A percentile compares a stretch with the other conserved stretches of the same genome.
Evolutionary conservation across 495 filamentous ascomycete genomes (phyloP).

Genomic region (Xanthoparmelia taractica): DNA sequence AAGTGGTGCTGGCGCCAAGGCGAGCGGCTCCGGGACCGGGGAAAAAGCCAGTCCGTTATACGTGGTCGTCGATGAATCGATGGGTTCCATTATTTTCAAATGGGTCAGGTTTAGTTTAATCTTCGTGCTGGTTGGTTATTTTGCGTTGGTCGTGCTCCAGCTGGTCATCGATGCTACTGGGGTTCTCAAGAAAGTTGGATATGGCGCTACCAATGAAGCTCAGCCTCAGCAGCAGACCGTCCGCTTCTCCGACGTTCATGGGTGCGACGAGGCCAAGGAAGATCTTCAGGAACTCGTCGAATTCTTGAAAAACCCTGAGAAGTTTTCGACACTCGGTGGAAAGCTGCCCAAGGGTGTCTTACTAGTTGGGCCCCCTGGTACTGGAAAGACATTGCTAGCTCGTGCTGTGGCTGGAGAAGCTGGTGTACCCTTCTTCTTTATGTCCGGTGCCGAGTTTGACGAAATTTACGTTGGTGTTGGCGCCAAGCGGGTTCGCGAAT

Average conservation of each 20-base stretch:
- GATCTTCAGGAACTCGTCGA: slow-evolving; percentile 95
- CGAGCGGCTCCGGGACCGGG: slow-evolving; percentile 48
- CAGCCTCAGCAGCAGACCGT: slow-evolving; percentile 84
- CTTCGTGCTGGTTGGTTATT: slow-evolving; percentile 67
- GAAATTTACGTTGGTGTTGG: slow-evolving; percentile 98
- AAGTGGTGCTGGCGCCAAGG: slow-evolving; percentile 46
- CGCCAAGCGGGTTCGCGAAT: slow-evolving; percentile 92
- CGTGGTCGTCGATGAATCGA: slow-evolving; percentile 91
- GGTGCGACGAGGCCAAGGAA: slow-evolving; percentile 96
- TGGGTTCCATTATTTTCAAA: slow-evolving; percentile 69
- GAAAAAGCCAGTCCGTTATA: slow-evolving; percentile 75
- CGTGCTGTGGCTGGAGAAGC: slow-evolving; percentile 95
- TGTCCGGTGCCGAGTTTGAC: slow-evolving; percentile 98
- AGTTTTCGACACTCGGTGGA: slow-evolving; percentile 84
- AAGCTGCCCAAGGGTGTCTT: slow-evolving; percentile 96
- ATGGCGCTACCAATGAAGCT: slow-evolving; percentile 65
- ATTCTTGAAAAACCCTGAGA: slow-evolving; percentile 85
- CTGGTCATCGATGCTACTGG: slow-evolving; percentile 72
- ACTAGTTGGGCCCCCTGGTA: slow-evolving; percentile 90
- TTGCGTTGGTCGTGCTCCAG: slow-evolving; percentile 64
- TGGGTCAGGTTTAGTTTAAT: slow-evolving; percentile 81
- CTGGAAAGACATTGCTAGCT: slow-evolving; percentile 95
- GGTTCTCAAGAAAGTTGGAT: slow-evolving; percentile 67
- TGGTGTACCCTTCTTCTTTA: slow-evolving; percentile 98
- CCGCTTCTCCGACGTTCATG: slow-evolving; percentile 90